phyloP scores from a whole-genome alignment of 140 eudicot genomes.

The Cichorium intybus region DNA sequence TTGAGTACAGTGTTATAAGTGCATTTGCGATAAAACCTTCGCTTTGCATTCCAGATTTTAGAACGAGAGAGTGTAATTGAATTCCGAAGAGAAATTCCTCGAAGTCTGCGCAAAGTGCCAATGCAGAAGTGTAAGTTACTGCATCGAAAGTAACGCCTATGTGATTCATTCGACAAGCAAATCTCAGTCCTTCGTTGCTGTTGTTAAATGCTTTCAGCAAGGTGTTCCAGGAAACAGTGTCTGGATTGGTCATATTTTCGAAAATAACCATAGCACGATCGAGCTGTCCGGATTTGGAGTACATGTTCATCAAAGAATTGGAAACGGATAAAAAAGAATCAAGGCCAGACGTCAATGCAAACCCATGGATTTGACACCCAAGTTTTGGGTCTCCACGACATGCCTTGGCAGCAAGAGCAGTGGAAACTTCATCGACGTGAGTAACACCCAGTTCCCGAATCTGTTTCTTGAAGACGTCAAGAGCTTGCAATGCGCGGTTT shows the following conservation, averaged over 20 bases:
- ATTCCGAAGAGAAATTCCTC: slow-evolving; percentile 63
- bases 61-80: slow-evolving; percentile 57
- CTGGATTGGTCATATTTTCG: slow-evolving; percentile 42
- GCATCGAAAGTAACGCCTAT: slow-evolving; percentile 65
- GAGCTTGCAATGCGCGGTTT: slow-evolving; percentile 48
- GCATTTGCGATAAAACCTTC: slow-evolving; percentile 75
- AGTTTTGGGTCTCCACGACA: slow-evolving; percentile 55
- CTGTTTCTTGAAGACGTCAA: slow-evolving; percentile 49
- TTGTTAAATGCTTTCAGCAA: slow-evolving; percentile 59
- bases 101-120: slow-evolving; percentile 58
- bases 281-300: slow-evolving; percentile 48
- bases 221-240: slow-evolving; percentile 77
- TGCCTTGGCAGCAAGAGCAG: slow-evolving; percentile 73
- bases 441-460: slow-evolving; percentile 39
- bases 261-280: slow-evolving; percentile 48
- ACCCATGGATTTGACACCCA: slow-evolving; percentile 70
- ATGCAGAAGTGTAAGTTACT: slow-evolving; percentile 62
- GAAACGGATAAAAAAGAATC: slow-evolving; percentile 42
- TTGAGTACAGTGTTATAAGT: slow-evolving; percentile 68
- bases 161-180: slow-evolving; percentile 61
- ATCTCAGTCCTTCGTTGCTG: slow-evolving; percentile 41
- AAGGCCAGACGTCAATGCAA: slow-evolving; percentile 62
- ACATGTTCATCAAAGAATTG: slow-evolving; percentile 86
- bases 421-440: slow-evolving; percentile 53
- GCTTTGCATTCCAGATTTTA: slow-evolving; percentile 53